Conservation (phyloP, 2,329 filamentous ascomycete species). For the Dendryphion nanum region DNA sequence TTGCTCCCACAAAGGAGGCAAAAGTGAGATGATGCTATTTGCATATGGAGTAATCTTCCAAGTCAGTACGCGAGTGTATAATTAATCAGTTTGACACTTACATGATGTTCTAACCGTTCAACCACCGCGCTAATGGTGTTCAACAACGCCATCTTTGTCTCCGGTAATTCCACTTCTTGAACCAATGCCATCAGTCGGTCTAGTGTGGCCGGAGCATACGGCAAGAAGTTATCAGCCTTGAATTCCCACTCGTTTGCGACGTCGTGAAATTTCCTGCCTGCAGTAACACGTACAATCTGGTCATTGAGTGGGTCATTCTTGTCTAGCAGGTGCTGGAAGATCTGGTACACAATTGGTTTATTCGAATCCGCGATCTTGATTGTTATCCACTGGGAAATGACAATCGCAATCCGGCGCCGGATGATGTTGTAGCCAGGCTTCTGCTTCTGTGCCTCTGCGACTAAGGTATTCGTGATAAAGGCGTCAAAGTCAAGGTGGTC, state of each 20-base stretch:
- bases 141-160: conserved; percentile 86
- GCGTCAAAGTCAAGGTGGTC: conserved; percentile 78
- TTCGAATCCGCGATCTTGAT: conserved; percentile 70
- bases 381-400: conserved; percentile 86
- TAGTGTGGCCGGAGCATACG: conserved; percentile 73
- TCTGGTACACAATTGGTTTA: conserved; percentile 75
- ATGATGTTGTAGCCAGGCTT: conserved; percentile 74
- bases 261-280: conserved; percentile 77
- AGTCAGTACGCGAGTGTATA: conserved; percentile 12
- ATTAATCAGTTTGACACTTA: conserved; percentile 38
- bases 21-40: conserved; percentile 75
- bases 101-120: conserved; percentile 74
- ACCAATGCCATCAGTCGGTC: conserved; percentile 74
- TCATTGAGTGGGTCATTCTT: conserved; percentile 78
- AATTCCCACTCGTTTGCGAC: conserved; percentile 87
- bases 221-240: conserved; percentile 68
- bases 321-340: conserved; percentile 84
- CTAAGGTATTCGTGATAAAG: conserved; percentile 72
- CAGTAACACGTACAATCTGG: conserved; percentile 86
- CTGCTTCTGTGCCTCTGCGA: conserved; percentile 72
- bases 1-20: conserved; percentile 81
- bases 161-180: conserved; percentile 73
- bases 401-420: conserved; percentile 80
- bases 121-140: conserved; percentile 83
- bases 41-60: conserved; percentile 61